These are phyloP conservation scores for Trichophyton schoenleinii DNA, from an alignment of 2,329 filamentous ascomycete species.

Conservation along the genomic window DNA sequence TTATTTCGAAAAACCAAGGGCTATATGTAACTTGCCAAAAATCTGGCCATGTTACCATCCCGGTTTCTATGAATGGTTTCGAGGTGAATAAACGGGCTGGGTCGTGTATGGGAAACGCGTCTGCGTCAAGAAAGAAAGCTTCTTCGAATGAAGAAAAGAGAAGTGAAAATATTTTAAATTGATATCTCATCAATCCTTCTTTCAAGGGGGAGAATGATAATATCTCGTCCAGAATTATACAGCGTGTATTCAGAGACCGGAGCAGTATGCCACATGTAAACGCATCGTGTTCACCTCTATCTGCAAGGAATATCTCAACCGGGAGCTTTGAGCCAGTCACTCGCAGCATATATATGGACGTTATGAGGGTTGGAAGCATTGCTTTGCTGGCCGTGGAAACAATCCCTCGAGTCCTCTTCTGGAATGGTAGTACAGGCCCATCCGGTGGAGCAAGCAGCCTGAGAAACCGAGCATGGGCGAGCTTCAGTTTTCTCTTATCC, in stretches of 20 bases:
- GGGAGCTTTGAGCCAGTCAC: slow-evolving; percentile 24
- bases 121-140: slow-evolving; percentile 47
- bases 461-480: slow-evolving; percentile 12
- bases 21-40: slow-evolving; percentile 37
- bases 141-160: slow-evolving; percentile 48
- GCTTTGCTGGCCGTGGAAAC: slow-evolving; percentile 14
- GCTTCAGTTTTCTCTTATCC: slow-evolving; percentile 11
- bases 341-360: slow-evolving; percentile 26
- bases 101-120: slow-evolving; percentile 41
- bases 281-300: slow-evolving; percentile 20
- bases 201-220: slow-evolving; percentile 28
- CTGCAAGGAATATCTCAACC: slow-evolving; percentile 26
- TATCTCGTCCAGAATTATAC: slow-evolving; percentile 15
- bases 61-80: slow-evolving; percentile 40
- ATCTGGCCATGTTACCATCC: slow-evolving; percentile 48
- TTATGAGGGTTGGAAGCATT: slow-evolving; percentile 24
- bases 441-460: slow-evolving; percentile 6
- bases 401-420: slow-evolving; percentile 11
- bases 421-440: slow-evolving; percentile 10
- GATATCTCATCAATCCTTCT: slow-evolving; percentile 48
- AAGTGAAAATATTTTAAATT: slow-evolving; percentile 46
- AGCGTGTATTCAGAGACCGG: slow-evolving; percentile 23
- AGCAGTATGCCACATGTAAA: slow-evolving; percentile 22
- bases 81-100: slow-evolving; percentile 38
- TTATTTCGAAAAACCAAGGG: slow-evolving; percentile 33